Evolutionary conservation across 1,284 basidiomycete species (phyloP).

Genomic region (Ganoderma lingzhi): DNA sequence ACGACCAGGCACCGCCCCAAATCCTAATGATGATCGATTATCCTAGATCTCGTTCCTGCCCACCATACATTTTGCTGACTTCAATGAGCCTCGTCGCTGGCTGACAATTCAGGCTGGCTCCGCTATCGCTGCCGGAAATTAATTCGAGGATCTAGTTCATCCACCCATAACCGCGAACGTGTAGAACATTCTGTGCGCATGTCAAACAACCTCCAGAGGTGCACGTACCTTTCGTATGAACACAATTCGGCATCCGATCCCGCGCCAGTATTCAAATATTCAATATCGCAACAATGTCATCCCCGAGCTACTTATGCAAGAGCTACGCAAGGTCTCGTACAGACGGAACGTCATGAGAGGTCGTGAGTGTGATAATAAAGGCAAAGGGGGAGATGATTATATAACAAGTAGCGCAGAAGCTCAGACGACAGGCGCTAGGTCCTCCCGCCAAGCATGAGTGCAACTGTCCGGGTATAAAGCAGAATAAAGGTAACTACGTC

Average conservation of each 20-base stretch:
- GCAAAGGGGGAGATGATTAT: neutral
- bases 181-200: neutral
- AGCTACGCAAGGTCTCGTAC: constrained; percentile 17
- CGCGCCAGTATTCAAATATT: neutral
- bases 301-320: neutral
- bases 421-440: constrained; percentile 2
- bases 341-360: constrained; percentile 24
- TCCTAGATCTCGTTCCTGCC: neutral
- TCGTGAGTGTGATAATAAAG: constrained; percentile 21
- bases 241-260: neutral
- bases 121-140: neutral
- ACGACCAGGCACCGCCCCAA: neutral
- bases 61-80: neutral
- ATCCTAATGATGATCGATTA: neutral
- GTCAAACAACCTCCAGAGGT: neutral
- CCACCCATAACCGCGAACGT: neutral
- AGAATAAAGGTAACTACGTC: constrained; percentile 26
- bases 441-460: constrained; percentile 14
- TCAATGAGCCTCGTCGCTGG: neutral
- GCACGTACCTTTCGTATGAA: neutral
- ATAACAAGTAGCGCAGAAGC: neutral
- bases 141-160: neutral
- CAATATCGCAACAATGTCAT: neutral
- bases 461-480: constrained; percentile 29
- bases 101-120: neutral